Evolutionary conservation across 306 rosid species (phyloP).

Genomic region (Trifolium subterraneum): DNA sequence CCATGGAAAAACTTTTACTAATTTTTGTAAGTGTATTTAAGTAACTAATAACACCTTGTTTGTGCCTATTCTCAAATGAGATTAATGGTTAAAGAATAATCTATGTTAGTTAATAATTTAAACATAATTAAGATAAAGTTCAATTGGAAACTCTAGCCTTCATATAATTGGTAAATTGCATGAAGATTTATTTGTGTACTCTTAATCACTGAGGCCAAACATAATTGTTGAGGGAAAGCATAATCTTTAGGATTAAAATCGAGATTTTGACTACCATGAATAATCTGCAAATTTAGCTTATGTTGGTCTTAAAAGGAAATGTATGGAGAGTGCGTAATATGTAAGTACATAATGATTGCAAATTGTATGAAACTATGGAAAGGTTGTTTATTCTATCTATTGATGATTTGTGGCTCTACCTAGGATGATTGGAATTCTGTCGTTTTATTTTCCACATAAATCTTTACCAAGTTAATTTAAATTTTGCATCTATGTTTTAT

Average conservation of each 20-base stretch:
- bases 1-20: neutral
- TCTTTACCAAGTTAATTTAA: neutral
- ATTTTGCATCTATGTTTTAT: conserved; percentile 15
- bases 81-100: no score
- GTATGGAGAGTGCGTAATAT: neutral
- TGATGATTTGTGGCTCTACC: neutral
- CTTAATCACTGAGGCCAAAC: no score
- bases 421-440: neutral
- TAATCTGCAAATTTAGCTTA: neutral
- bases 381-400: neutral
- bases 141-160: neutral
- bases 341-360: neutral
- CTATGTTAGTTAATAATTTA: neutral
- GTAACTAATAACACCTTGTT: neutral
- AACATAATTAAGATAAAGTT: neutral
- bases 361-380: neutral
- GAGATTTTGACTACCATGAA: no score
- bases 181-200: no score
- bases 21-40: conserved; percentile 14
- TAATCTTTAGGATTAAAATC: no score
- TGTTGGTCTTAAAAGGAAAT: conserved; percentile 12
- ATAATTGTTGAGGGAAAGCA: no score
- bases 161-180: no score
- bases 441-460: conserved; percentile 8
- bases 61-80: neutral